A percentile compares a stretch with the other conserved stretches of the same genome.
phyloP scores from a whole-genome alignment of 2,329 filamentous ascomycete genomes.

The Gaeumannomyces tritici region DNA sequence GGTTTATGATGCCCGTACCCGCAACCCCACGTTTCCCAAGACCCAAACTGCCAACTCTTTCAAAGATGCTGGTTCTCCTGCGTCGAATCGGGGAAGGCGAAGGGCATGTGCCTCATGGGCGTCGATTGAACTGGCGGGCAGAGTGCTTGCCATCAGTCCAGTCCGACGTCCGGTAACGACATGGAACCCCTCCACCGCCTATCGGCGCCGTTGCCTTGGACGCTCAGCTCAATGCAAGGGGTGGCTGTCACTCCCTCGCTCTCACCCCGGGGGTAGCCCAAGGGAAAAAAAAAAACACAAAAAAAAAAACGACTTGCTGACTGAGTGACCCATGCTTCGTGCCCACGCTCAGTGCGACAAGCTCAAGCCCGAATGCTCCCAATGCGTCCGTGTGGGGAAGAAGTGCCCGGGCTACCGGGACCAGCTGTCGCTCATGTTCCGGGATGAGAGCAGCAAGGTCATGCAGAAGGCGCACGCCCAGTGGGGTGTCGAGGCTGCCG shows the following conservation, averaged over 20 bases:
- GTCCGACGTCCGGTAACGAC: not conserved
- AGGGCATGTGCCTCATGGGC: not conserved
- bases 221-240: not conserved
- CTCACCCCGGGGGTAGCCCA: not conserved
- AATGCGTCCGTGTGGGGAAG: constrained; percentile 50
- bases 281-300: no score
- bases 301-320: not conserved
- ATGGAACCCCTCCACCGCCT: not conserved
- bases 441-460: constrained; percentile 55
- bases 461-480: constrained; percentile 47
- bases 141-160: not conserved
- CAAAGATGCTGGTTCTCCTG: no score
- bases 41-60: no score
- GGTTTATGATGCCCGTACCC: not conserved
- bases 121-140: not conserved
- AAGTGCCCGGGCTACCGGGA: constrained; percentile 56
- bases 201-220: not conserved
- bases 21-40: not conserved
- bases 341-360: constrained; percentile 44
- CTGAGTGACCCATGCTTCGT: not conserved
- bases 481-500: constrained; percentile 27
- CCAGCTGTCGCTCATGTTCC: constrained; percentile 55
- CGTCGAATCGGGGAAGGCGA: no score
- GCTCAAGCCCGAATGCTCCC: constrained; percentile 48
- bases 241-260: not conserved